Base-by-base conservation (phyloP, 768 basidiomycete species). In the Artomyces pyxidatus region DNA sequence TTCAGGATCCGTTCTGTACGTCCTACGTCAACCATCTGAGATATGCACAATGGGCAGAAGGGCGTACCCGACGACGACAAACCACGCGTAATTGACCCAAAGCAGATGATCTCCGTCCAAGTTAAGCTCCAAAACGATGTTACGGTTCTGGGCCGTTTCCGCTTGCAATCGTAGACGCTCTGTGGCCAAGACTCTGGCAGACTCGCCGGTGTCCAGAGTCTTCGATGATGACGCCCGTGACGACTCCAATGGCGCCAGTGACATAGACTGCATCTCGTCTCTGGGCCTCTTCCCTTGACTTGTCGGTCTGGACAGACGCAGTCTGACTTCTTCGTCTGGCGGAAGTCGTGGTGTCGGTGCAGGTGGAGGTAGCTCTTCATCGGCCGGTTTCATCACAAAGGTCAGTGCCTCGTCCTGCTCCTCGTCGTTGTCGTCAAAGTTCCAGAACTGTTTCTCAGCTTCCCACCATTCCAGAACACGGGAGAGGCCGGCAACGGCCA, bases 381-480 rank as follows among this genome's bases (percentile, higher is more conserved):
- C 85, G 17, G 77, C 79, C 0, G 95, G 85, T 64, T 95, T 96
- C 64, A 92, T 85, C 48, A 98, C 91, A 61, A 98, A 98, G 56
- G 85, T 80, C 43, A 98, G 70, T 1, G 91, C 90, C 56, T 97
- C 95, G 48, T 90, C 86, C 62, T 87, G 82, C 58, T 92, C 91
- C 51, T 89, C 84, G 39, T 88, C 87, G 53, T 87, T 85, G 61
- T 91, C 89, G 61, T 94, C 88, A 63, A 97, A 98, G 61, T 96
- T 96, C 96, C 96, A 99, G 67, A 99, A 99, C 58, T 94, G 91
- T 61, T 94, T 94, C 71, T 98, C 95, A 10, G 96, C 96, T 66
- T 96, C 94, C 92, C 93, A 97, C 95, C 96, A 99, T 62, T 97
- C 96, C 54, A 97, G 86, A 25, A 98, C 96, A 50, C 95, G 86